These are phyloP conservation scores for Elsinoe australis DNA, from an alignment of 2,329 filamentous ascomycete species.

Conservation along the genomic window DNA sequence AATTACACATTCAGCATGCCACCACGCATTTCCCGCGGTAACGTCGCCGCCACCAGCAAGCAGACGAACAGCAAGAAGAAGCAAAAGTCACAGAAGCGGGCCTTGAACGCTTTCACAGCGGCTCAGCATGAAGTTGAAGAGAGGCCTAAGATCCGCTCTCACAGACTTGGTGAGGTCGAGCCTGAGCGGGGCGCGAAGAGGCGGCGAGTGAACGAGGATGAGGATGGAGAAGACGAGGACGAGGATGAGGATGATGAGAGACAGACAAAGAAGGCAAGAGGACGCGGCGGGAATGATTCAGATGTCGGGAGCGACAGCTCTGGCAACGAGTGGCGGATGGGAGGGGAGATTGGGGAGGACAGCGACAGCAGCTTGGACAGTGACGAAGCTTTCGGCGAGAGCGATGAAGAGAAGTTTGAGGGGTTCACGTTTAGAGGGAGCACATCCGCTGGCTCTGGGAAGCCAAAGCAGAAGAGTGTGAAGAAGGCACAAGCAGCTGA, in stretches of 20 bases:
- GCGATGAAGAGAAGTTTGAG: constrained; percentile 77
- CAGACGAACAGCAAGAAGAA: constrained; percentile 17
- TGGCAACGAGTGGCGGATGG: constrained; percentile 77
- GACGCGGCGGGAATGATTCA: constrained; percentile 41
- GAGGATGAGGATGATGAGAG: constrained; percentile 34
- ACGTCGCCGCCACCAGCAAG: constrained; percentile 27
- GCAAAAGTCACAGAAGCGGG: constrained; percentile 45
- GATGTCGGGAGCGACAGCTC: constrained; percentile 78
- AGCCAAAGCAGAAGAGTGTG: constrained; percentile 44
- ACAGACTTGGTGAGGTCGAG: constrained; percentile 51
- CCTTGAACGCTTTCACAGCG: constrained; percentile 57
- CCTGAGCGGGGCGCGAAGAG: constrained; percentile 37
- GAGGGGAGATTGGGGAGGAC: constrained; percentile 55
- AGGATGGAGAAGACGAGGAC: constrained; percentile 48
- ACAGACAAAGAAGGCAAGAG: constrained; percentile 22
- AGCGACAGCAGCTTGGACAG: constrained; percentile 63
- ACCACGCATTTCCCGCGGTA: constrained; percentile 36
- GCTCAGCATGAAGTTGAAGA: constrained; percentile 52
- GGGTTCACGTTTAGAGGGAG: constrained; percentile 63
- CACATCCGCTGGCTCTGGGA: constrained; percentile 45
- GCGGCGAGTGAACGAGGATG: constrained; percentile 29
- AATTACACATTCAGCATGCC: too few relatives aligned
- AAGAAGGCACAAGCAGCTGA: constrained; percentile 16
- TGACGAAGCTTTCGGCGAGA: constrained; percentile 80
- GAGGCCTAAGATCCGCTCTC: constrained; percentile 46